Evolutionary conservation across 768 basidiomycete genomes (phyloP).

Genomic region (Rossbeevera mucosa): DNA sequence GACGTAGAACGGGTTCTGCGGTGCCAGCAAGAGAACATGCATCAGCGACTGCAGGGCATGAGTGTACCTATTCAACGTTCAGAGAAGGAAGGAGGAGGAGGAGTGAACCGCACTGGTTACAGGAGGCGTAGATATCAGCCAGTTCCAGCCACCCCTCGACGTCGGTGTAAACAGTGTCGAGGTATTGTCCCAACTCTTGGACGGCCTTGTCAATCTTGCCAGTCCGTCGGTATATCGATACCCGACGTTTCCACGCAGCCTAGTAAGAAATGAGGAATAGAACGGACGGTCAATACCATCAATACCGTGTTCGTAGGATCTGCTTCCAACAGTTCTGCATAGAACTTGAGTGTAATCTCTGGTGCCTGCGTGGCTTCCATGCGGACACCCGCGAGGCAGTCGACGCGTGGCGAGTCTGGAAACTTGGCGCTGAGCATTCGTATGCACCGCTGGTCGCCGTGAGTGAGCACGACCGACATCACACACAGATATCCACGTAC

Average conservation of each 20-base stretch:
- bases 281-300: slow-evolving; percentile 6
- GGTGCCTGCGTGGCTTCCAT: slow-evolving; percentile 64
- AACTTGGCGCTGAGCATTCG: slow-evolving; percentile 61
- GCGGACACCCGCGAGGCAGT: slow-evolving; percentile 71
- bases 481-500: slow-evolving; percentile 40
- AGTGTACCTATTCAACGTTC: slow-evolving; percentile 50
- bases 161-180: slow-evolving; percentile 88
- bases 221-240: slow-evolving; percentile 61
- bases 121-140: slow-evolving; percentile 70
- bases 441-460: slow-evolving; percentile 36
- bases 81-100: not conserved
- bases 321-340: slow-evolving; percentile 52
- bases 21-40: slow-evolving; percentile 76
- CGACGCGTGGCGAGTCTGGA: slow-evolving; percentile 74
- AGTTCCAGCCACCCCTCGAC: slow-evolving; percentile 86
- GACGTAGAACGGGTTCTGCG: slow-evolving; percentile 81
- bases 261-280: not conserved
- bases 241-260: slow-evolving; percentile 79
- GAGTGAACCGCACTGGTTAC: slow-evolving; percentile 57
- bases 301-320: slow-evolving; percentile 72
- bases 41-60: slow-evolving; percentile 70
- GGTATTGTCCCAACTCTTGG: slow-evolving; percentile 62
- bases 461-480: not conserved
- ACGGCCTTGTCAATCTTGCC: slow-evolving; percentile 65
- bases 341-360: slow-evolving; percentile 57